These are phyloP conservation scores for Bathelium albidoporum DNA, from an alignment of 495 filamentous ascomycete genomes.

Conservation along the genomic window DNA sequence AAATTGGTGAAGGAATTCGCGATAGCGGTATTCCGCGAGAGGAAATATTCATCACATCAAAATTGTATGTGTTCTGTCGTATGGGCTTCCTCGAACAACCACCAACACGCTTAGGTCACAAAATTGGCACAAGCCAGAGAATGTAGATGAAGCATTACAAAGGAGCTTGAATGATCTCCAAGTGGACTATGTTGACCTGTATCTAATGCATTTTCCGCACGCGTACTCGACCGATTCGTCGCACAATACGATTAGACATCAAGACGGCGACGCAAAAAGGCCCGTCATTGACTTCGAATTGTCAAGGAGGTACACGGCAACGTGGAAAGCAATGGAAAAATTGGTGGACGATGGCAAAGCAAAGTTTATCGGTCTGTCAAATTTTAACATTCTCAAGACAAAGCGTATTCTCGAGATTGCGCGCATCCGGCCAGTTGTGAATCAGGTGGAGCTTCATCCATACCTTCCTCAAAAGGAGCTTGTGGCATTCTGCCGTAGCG, in stretches of 20 bases:
- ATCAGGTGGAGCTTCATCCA: slow-evolving; percentile 23
- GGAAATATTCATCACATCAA: slow-evolving; percentile 23
- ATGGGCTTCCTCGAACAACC: slow-evolving; percentile 28
- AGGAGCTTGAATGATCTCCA: slow-evolving; percentile 47
- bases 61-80: slow-evolving; percentile 20
- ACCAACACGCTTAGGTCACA: slow-evolving; percentile 13
- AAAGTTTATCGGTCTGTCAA: slow-evolving; percentile 50
- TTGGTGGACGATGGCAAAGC: slow-evolving; percentile 47
- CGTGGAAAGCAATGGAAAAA: slow-evolving; percentile 44
- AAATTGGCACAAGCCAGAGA: slow-evolving; percentile 29
- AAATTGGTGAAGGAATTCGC: slow-evolving; percentile 44
- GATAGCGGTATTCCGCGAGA: slow-evolving; percentile 18
- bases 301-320: slow-evolving; percentile 17
- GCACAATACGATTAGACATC: background rate
- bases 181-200: slow-evolving; percentile 60
- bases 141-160: slow-evolving; percentile 40
- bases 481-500: slow-evolving; percentile 23
- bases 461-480: slow-evolving; percentile 20
- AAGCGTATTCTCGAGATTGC: slow-evolving; percentile 15
- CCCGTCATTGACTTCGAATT: background rate
- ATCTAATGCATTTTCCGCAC: slow-evolving; percentile 55
- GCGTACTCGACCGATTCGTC: background rate
- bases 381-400: slow-evolving; percentile 36
- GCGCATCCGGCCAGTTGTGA: slow-evolving; percentile 12
- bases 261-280: background rate